Conservation (phyloP, 139 green algal genomes). For the Deuterostichococcus epilithicus region DNA sequence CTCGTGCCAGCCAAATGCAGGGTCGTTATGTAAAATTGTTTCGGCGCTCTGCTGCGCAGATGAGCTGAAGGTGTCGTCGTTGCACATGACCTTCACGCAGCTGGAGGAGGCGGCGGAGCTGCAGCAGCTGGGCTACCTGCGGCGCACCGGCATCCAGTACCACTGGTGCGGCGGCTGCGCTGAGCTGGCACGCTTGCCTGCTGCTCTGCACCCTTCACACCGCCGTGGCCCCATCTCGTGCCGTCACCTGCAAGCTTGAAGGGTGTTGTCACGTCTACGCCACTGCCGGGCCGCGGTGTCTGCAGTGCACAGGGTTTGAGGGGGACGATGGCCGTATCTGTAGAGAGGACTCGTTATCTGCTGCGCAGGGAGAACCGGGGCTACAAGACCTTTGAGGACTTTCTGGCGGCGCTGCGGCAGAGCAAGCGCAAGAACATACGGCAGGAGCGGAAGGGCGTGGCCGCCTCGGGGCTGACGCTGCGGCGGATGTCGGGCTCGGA, state of each 20-base stretch:
- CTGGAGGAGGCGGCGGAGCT: constrained; percentile 62
- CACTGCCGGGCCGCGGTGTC: too few relatives aligned
- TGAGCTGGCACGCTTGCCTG: not conserved
- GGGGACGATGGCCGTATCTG: too few relatives aligned
- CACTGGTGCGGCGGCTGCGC: constrained; percentile 16
- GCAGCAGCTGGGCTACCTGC: constrained; percentile 58
- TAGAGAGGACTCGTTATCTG: not conserved
- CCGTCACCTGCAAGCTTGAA: too few relatives aligned
- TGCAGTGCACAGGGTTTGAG: too few relatives aligned
- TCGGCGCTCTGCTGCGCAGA: constrained; percentile 26
- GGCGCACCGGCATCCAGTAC: constrained; percentile 63
- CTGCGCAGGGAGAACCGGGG: constrained; percentile 14
- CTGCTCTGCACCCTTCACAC: too few relatives aligned
- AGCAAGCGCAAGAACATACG: constrained; percentile 84
- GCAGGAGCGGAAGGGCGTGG: constrained; percentile 79
- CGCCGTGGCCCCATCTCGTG: too few relatives aligned
- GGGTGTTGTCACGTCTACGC: too few relatives aligned
- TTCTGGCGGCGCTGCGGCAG: constrained; percentile 79
- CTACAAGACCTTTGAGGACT: constrained; percentile 80
- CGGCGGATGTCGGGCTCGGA: constrained; percentile 56
- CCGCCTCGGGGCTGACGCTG: constrained; percentile 52
- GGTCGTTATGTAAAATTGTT: too few relatives aligned
- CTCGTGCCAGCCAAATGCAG: too few relatives aligned
- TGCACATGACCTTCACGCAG: constrained; percentile 85
- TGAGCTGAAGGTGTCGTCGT: constrained; percentile 47